These are phyloP conservation scores for Penicillium sp. DNA, from an alignment of 2,329 filamentous ascomycete species.

Conservation along the genomic window DNA sequence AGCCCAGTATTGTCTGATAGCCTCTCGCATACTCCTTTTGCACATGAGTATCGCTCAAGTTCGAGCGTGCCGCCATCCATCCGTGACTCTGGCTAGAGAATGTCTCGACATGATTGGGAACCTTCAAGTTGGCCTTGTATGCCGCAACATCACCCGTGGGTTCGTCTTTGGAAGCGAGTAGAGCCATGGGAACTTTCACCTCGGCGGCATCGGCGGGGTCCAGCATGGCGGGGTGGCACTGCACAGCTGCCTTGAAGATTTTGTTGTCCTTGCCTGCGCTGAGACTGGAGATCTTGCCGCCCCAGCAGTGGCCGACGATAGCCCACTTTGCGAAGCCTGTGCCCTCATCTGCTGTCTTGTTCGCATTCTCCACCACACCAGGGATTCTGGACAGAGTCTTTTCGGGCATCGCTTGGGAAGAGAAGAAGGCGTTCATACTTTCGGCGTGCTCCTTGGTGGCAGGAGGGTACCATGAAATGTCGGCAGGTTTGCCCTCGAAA, in stretches of 20 bases:
- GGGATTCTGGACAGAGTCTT: slow-evolving; percentile 55
- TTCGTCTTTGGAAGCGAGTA: slow-evolving; percentile 61
- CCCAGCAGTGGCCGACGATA: slow-evolving; percentile 63
- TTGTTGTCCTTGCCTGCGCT: slow-evolving; percentile 50
- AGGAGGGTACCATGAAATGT: slow-evolving; percentile 62
- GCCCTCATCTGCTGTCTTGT: slow-evolving; percentile 29
- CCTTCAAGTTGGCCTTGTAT: slow-evolving; percentile 41
- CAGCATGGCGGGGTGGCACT: slow-evolving; percentile 62
- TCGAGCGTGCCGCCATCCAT: slow-evolving; percentile 46
- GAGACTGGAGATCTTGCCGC: slow-evolving; percentile 59
- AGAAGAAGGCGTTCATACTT: slow-evolving; percentile 62
- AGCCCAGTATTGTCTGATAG: slow-evolving; percentile 41
- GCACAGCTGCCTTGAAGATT: slow-evolving; percentile 59
- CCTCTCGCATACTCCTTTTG: slow-evolving; percentile 46
- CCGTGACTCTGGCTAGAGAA: slow-evolving; percentile 48
- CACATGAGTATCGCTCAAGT: slow-evolving; percentile 41
- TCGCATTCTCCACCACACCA: not conserved
- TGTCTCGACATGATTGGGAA: slow-evolving; percentile 45
- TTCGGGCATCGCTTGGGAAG: slow-evolving; percentile 56
- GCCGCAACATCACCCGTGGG: slow-evolving; percentile 47
- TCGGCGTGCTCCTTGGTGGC: slow-evolving; percentile 60
- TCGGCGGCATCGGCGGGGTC: slow-evolving; percentile 58
- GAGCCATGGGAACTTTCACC: slow-evolving; percentile 57
- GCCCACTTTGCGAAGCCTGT: slow-evolving; percentile 57
- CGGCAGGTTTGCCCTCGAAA: slow-evolving; percentile 74